Evolutionary conservation across 345 rosid species (phyloP).

Genomic region (Populus simonii): DNA sequence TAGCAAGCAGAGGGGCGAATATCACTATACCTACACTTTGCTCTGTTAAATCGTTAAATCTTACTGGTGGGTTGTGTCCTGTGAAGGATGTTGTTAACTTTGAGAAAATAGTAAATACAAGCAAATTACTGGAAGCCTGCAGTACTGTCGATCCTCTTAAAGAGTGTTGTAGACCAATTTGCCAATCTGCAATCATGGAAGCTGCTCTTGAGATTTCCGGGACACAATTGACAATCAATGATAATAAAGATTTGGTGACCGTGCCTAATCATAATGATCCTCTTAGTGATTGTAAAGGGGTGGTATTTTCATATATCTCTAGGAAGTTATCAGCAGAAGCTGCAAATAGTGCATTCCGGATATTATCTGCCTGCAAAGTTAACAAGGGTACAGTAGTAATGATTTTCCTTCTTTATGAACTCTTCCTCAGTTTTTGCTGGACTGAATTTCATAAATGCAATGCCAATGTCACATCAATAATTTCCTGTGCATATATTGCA

Average conservation of each 20-base stretch:
- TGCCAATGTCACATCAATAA: neutral
- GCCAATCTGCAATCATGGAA: constrained; percentile 82
- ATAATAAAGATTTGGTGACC: constrained; percentile 41
- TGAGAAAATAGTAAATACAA: constrained; percentile 70
- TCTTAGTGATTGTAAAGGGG: constrained; percentile 74
- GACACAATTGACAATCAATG: constrained; percentile 43
- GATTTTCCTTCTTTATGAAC: neutral
- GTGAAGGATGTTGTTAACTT: constrained; percentile 60
- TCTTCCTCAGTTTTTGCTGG: neutral
- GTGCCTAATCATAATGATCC: constrained; percentile 49
- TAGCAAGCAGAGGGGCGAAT: constrained; percentile 84
- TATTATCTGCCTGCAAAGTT: constrained; percentile 80
- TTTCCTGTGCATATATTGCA: neutral
- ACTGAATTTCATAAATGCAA: neutral
- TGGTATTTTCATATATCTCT: constrained; percentile 76
- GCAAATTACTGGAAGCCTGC: constrained; percentile 79
- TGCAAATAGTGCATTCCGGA: constrained; percentile 72
- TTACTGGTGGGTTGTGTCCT: constrained; percentile 91
- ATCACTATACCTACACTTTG: constrained; percentile 62
- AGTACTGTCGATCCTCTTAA: constrained; percentile 78
- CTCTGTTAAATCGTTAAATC: constrained; percentile 71
- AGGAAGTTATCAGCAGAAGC: constrained; percentile 61
- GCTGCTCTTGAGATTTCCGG: constrained; percentile 77
- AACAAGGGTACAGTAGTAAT: constrained; percentile 61
- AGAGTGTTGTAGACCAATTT: constrained; percentile 87